These are phyloP conservation scores for Leishmania tropica DNA, from an alignment of 208 protist genomes.

Conservation along the genomic window DNA sequence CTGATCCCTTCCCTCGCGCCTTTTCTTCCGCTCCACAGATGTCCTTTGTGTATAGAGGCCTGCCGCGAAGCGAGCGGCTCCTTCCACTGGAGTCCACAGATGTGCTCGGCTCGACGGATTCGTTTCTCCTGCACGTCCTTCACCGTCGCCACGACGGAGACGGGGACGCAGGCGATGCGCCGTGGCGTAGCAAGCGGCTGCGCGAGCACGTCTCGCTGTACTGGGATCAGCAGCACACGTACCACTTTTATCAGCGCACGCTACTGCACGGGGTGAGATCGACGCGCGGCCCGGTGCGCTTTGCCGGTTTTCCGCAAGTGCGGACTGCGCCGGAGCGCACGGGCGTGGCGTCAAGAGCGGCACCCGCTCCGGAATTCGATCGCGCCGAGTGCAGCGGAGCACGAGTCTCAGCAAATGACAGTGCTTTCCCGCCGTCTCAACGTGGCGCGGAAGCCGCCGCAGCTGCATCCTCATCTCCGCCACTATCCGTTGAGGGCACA, in stretches of 20 bases:
- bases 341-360: neutral
- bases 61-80: slow-evolving; percentile 54
- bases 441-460: neutral
- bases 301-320: slow-evolving; percentile 49
- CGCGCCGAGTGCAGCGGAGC: neutral
- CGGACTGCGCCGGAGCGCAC: slow-evolving; percentile 5
- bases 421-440: neutral
- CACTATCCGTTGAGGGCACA: neutral
- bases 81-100: slow-evolving; percentile 52
- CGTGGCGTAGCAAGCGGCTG: slow-evolving; percentile 11
- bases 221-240: slow-evolving; percentile 30
- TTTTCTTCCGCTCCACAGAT: slow-evolving; percentile 19
- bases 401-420: neutral
- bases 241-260: slow-evolving; percentile 24
- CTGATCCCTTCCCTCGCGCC: neutral
- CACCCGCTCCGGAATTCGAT: neutral
- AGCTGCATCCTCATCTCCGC: neutral
- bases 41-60: slow-evolving; percentile 42
- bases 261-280: slow-evolving; percentile 53
- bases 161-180: neutral
- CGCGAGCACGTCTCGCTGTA: slow-evolving; percentile 53
- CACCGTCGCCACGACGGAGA: slow-evolving; percentile 24
- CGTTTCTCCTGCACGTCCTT: slow-evolving; percentile 43
- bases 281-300: slow-evolving; percentile 41
- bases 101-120: slow-evolving; percentile 34